Conservation (phyloP, 1,284 basidiomycete species). For the Microbotryomycetes sp. region DNA sequence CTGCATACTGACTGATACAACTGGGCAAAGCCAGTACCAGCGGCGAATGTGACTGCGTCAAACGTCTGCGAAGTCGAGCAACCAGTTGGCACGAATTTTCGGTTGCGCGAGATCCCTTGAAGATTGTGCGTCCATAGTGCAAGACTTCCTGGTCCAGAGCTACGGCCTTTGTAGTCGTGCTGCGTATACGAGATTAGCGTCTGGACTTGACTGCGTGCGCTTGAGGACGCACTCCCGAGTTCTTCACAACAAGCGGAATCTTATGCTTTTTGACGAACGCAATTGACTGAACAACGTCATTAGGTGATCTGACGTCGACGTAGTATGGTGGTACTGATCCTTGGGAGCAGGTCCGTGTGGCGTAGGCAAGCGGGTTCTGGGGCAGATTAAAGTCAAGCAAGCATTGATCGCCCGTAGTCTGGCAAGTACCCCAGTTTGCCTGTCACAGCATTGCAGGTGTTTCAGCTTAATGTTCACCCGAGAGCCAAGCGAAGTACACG, state of each 20-base stretch:
- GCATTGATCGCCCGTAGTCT: neutral
- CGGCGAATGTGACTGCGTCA: slow-evolving; percentile 25
- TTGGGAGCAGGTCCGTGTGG: neutral
- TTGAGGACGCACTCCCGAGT: slow-evolving; percentile 22
- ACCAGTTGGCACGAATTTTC: neutral
- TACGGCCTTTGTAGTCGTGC: slow-evolving; percentile 31
- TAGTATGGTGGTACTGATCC: neutral
- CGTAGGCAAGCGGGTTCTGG: neutral
- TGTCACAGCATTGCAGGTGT: neutral
- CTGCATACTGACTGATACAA: neutral
- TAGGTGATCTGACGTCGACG: neutral
- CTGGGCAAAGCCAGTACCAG: slow-evolving; percentile 9
- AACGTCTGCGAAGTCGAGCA: slow-evolving; percentile 14
- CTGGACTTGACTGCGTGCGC: no score
- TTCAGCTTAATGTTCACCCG: no score
- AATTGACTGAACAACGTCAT: slow-evolving; percentile 24
- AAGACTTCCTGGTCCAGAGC: slow-evolving; percentile 29
- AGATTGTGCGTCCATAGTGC: slow-evolving; percentile 27
- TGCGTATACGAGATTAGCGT: no score
- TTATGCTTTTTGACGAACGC: slow-evolving; percentile 18
- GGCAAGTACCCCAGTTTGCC: neutral
- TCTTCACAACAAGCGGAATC: slow-evolving; percentile 16
- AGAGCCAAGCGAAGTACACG: neutral
- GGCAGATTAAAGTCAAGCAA: neutral
- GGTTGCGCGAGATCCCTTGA: slow-evolving; percentile 14